Evolutionary conservation across 2,329 filamentous ascomycete species (phyloP).

Genomic region (Chaetomium sp.): DNA sequence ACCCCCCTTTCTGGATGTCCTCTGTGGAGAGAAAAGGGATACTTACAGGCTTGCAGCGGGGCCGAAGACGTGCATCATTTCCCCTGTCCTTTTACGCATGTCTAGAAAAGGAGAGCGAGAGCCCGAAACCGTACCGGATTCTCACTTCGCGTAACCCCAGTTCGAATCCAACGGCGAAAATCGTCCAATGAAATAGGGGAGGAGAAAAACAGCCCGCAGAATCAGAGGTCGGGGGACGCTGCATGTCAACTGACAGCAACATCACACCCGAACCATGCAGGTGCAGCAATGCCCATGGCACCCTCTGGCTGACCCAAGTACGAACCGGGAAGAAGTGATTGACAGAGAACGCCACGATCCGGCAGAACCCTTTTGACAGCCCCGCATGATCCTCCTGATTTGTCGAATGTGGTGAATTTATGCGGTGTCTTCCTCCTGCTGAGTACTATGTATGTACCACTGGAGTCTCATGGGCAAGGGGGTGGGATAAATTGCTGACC

Average conservation of each 20-base stretch:
- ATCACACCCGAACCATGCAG: background rate
- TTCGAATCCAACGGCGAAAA: background rate
- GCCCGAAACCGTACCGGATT: background rate
- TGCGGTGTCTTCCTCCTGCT: too few relatives aligned
- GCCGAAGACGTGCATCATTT: background rate
- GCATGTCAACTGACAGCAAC: background rate
- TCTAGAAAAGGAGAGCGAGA: background rate
- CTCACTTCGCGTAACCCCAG: slow-evolving; percentile 1
- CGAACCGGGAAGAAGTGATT: background rate
- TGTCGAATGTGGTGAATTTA: too few relatives aligned
- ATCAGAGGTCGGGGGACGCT: background rate
- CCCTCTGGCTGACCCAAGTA: background rate
- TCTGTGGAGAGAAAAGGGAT: background rate
- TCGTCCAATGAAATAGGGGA: background rate
- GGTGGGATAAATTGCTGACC: too few relatives aligned
- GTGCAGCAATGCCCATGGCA: background rate
- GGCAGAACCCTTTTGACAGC: slow-evolving; percentile 5
- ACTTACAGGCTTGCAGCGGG: background rate
- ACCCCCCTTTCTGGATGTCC: background rate
- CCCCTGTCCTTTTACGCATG: background rate
- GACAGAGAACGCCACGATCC: slow-evolving; percentile 11
- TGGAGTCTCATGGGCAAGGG: too few relatives aligned
- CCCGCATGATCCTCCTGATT: background rate
- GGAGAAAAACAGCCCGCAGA: background rate
- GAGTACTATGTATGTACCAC: too few relatives aligned